Percentiles rank a stretch among this genome's conserved stretches.
These are phyloP conservation scores for Purshia tridentata DNA, from an alignment of 306 rosid species.

Conservation along the genomic window DNA sequence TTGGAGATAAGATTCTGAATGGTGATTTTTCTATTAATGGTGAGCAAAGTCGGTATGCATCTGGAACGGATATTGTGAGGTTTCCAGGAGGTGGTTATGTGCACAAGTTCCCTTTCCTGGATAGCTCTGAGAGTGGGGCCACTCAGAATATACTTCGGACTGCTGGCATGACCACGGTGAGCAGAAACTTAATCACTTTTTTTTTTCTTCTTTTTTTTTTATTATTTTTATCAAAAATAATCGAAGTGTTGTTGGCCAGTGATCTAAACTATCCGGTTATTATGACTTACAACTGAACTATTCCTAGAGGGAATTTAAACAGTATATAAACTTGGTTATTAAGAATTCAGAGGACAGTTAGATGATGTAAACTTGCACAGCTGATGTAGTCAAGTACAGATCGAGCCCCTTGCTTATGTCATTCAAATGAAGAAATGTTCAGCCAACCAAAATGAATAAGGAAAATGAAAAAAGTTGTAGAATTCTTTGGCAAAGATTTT, in stretches of 20 bases:
- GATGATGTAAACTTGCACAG: too few species aligned
- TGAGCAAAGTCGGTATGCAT: constrained; percentile 92
- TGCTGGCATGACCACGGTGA: constrained; percentile 65
- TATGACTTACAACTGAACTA: neutral
- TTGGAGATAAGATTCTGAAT: constrained; percentile 87
- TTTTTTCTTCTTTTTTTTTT: neutral
- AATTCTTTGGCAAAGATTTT: too few species aligned
- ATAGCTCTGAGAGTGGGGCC: constrained; percentile 98
- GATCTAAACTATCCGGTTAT: neutral
- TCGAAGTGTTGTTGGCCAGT: neutral
- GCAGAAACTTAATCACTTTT: constrained; percentile 14
- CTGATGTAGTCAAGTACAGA: too few species aligned
- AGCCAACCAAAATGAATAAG: too few species aligned
- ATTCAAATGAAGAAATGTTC: too few species aligned
- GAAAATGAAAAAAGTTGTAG: too few species aligned
- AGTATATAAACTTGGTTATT: neutral
- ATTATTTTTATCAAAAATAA: neutral
- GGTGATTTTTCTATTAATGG: constrained; percentile 91
- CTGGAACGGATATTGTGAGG: constrained; percentile 93
- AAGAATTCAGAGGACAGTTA: too few species aligned
- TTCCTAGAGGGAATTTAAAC: neutral
- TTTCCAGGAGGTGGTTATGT: constrained; percentile 84
- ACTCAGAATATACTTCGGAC: constrained; percentile 77
- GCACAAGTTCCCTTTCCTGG: constrained; percentile 83
- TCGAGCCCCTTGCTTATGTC: too few species aligned